phyloP scores from a whole-genome alignment of 306 rosid genomes.

The Gastrolobium villosum region DNA sequence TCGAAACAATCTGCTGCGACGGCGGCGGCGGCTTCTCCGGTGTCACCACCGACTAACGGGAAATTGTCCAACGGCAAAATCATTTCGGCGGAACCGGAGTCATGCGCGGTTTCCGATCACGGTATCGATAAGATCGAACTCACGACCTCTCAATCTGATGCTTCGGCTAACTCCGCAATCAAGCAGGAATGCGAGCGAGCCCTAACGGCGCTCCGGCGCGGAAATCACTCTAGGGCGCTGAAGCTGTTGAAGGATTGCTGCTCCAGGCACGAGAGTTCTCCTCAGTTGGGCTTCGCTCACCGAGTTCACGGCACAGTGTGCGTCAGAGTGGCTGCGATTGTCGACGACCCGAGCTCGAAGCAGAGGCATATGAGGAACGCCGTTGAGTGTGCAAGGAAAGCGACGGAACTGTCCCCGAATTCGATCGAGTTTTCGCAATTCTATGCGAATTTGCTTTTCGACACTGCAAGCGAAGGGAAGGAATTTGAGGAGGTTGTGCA shows the following conservation, averaged over 20 bases:
- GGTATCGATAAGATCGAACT: constrained; percentile 60
- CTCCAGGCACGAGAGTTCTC: constrained; percentile 63
- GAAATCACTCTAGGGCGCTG: constrained; percentile 87
- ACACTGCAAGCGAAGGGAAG: constrained; percentile 77
- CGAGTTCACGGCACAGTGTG: constrained; percentile 88
- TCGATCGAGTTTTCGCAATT: constrained; percentile 88
- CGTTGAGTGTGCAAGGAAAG: constrained; percentile 78
- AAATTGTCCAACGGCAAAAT: constrained; percentile 59
- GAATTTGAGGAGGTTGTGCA: constrained; percentile 87
- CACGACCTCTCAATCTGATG: constrained; percentile 56
- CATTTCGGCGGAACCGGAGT: constrained; percentile 47
- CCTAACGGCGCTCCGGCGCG: constrained; percentile 83
- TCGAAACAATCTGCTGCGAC: constrained; percentile 55
- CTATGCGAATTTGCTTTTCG: constrained; percentile 77
- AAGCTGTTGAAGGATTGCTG: constrained; percentile 83
- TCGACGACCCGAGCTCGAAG: constrained; percentile 73
- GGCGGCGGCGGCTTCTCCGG: constrained; percentile 63
- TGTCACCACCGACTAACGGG: constrained; percentile 53
- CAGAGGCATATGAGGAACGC: constrained; percentile 83
- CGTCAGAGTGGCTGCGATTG: constrained; percentile 72
- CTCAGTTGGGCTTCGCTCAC: constrained; percentile 66
- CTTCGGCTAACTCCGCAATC: constrained; percentile 56
- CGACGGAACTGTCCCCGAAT: constrained; percentile 78
- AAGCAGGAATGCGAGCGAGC: constrained; percentile 91
- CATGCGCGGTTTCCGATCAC: constrained; percentile 41